These are phyloP conservation scores for Beauveria asiatica DNA, from an alignment of 2,329 filamentous ascomycete genomes.

Conservation along the genomic window DNA sequence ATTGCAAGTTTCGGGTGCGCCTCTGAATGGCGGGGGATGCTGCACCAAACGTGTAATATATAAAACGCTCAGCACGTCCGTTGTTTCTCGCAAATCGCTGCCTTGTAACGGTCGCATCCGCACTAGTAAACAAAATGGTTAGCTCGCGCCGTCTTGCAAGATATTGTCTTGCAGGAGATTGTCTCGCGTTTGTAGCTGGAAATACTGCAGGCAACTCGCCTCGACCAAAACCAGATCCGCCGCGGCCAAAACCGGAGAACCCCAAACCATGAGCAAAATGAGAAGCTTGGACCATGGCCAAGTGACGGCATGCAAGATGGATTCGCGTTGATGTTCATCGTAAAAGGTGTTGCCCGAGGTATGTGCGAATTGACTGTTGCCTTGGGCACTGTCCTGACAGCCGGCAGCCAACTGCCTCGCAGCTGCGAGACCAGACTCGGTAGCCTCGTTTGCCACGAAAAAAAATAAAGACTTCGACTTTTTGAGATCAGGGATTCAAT, in stretches of 20 bases:
- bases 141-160: neutral
- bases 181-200: neutral
- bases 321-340: neutral
- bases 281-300: neutral
- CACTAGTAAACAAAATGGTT: neutral
- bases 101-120: neutral
- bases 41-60: neutral
- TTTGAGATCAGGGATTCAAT: neutral
- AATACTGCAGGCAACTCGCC: neutral
- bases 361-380: neutral
- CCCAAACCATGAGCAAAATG: neutral
- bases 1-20: neutral
- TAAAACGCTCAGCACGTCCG: neutral
- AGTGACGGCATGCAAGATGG: neutral
- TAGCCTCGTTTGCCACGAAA: neutral
- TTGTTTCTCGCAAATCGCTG: neutral
- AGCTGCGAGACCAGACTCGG: neutral
- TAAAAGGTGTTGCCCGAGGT: neutral
- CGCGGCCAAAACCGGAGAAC: neutral
- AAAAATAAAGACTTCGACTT: too few species aligned
- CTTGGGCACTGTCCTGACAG: neutral
- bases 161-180: neutral
- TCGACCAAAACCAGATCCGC: slow-evolving; percentile 5
- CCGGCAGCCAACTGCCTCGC: neutral
- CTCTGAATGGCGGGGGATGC: neutral